Evolutionary conservation across 108 stramenopile species (phyloP), one percentile per base, ranked within the genome.

Genomic region (Cyclotella baltica): DNA sequence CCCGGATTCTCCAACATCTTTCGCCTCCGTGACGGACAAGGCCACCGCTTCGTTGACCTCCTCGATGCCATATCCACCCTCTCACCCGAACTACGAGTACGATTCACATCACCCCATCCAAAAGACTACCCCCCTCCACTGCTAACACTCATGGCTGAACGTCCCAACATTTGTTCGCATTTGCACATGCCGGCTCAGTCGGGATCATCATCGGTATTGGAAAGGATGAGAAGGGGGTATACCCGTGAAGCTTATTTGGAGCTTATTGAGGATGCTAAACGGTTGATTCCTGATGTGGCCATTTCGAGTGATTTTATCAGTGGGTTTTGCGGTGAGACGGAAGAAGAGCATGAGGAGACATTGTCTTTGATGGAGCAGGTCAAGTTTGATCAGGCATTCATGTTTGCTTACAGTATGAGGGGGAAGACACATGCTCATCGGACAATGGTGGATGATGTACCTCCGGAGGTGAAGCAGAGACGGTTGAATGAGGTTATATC

Each of bases 261-360:
- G 37, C 83, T 99, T 43, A 89, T 97, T 55, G 84, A 92, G 23
- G 70, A 85, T 38, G 91, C 94, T 2, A 76, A 84, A n/a, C 38
- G 33, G 13, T 69, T 79, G 11, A 92, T 99, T 61, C 96, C 97
- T 0, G 97, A 95, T 57, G 96, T 98, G 16, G 88, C 96, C 13
- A 76, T 99, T 27, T 94, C 94, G 19, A 90, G 88, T n/a, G 99
- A 99, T 85, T 94, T 98, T 63, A 99, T 99, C 55, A 62, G 93
- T 8, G 99, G 99, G 59, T 99, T 99, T 79, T 99, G 99, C 73
- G 97, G 90, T 11, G 99, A 99, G 86, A 97, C 98, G 5, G 96
- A 98, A 62, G 89, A 88, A 52, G 99, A 99, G 57, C 99, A 99
- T 75, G 62, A 30, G 15, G 91, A 98, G 33, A 99, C 98, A 0